Evolutionary conservation across 2,329 filamentous ascomycete species (phyloP).

Genomic region (Balansia obtecta): DNA sequence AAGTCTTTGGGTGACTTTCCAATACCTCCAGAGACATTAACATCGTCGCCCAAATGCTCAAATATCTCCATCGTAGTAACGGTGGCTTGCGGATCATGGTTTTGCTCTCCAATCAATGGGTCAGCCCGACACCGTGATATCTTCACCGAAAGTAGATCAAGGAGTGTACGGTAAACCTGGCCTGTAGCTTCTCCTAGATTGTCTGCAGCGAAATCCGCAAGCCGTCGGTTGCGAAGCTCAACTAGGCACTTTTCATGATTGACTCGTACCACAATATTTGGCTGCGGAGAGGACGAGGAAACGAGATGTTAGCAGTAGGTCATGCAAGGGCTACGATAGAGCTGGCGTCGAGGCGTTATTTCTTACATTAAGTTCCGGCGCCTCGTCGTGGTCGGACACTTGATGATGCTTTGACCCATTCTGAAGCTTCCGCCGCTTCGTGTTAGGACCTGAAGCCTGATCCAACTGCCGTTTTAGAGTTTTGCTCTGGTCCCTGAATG

Average conservation of each 20-base stretch:
- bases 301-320: background rate
- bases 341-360: background rate
- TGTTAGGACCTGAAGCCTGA: slow-evolving; percentile 22
- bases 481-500: slow-evolving; percentile 40
- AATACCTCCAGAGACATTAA: slow-evolving; percentile 45
- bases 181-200: slow-evolving; percentile 62
- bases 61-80: slow-evolving; percentile 46
- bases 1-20: slow-evolving; percentile 38
- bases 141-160: slow-evolving; percentile 58
- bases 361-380: slow-evolving; percentile 41
- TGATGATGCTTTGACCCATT: slow-evolving; percentile 27
- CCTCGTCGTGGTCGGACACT: slow-evolving; percentile 21
- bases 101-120: slow-evolving; percentile 24
- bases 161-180: slow-evolving; percentile 62
- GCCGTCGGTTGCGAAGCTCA: slow-evolving; percentile 64
- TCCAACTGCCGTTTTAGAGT: slow-evolving; percentile 40
- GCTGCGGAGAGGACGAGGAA: slow-evolving; percentile 29
- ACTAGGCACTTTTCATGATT: slow-evolving; percentile 81
- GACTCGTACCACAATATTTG: slow-evolving; percentile 60
- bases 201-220: slow-evolving; percentile 60
- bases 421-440: slow-evolving; percentile 43
- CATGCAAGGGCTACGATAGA: background rate
- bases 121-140: slow-evolving; percentile 54
- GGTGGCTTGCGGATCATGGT: slow-evolving; percentile 17
- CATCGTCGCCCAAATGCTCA: slow-evolving; percentile 35